Percentiles rank a stretch among this genome's conserved stretches.
Conservation (phyloP, 768 basidiomycete genomes). For the Termitomyces sp. region DNA sequence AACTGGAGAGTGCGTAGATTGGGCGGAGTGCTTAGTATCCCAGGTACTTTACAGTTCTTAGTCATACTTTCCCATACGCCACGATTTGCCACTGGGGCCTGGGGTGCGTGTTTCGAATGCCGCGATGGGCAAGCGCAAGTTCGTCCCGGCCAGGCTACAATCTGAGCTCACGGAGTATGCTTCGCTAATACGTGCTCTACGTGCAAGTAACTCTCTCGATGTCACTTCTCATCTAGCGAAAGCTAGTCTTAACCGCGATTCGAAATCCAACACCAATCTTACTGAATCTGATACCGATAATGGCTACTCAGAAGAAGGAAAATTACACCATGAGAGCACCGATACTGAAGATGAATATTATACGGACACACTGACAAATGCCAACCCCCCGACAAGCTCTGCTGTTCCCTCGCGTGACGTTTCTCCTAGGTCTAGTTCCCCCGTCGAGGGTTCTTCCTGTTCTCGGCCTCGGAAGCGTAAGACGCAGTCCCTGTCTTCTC, state of each 20-base stretch:
- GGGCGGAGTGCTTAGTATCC: slow-evolving; percentile 6
- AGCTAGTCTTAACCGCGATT: background rate
- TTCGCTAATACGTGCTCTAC: slow-evolving; percentile 58
- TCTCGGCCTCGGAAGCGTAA: slow-evolving; percentile 16
- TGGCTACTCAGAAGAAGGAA: background rate
- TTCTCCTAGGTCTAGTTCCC: slow-evolving; percentile 7
- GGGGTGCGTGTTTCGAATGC: background rate
- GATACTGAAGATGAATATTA: background rate
- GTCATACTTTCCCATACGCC: slow-evolving; percentile 25
- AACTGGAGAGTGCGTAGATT: slow-evolving; percentile 16
- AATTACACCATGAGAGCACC: background rate
- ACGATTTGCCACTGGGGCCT: background rate
- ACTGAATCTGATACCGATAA: slow-evolving; percentile 14
- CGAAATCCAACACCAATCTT: slow-evolving; percentile 14
- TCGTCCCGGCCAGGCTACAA: slow-evolving; percentile 50
- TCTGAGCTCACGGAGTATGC: slow-evolving; percentile 64
- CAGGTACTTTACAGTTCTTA: slow-evolving; percentile 41
- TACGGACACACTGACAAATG: slow-evolving; percentile 1
- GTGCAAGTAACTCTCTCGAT: slow-evolving; percentile 51
- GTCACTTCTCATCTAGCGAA: slow-evolving; percentile 45
- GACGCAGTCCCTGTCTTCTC: slow-evolving; percentile 9
- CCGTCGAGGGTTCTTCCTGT: background rate
- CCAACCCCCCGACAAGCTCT: slow-evolving; percentile 3
- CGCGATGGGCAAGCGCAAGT: slow-evolving; percentile 32
- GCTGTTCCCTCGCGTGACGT: slow-evolving; percentile 6